These are phyloP conservation scores for Teratosphaeria epicoccoides DNA, from an alignment of 2,329 filamentous ascomycete species.

Conservation along the genomic window DNA sequence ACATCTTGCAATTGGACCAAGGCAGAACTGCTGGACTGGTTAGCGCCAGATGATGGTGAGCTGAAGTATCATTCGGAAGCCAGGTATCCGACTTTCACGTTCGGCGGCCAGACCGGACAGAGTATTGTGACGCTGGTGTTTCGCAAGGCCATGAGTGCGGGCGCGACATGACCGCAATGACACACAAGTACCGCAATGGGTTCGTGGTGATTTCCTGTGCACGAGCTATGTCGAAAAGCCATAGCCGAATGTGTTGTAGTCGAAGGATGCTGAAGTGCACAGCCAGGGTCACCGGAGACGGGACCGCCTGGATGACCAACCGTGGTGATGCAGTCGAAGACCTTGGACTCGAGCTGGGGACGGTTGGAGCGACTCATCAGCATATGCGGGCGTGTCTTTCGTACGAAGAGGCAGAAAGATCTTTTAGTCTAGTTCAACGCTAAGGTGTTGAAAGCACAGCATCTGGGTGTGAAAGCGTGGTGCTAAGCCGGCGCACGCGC, in stretches of 20 bases:
- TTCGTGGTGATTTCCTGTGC: too few relatives aligned
- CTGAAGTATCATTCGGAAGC: conserved; percentile 58
- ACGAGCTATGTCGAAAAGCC: neutral
- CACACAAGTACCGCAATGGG: neutral
- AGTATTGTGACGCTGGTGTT: conserved; percentile 64
- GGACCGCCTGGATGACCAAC: too few relatives aligned
- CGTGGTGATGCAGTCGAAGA: too few relatives aligned
- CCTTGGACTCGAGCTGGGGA: too few relatives aligned
- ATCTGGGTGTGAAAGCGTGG: neutral
- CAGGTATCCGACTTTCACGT: conserved; percentile 76
- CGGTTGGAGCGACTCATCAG: too few relatives aligned
- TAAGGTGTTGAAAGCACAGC: neutral
- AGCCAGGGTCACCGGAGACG: too few relatives aligned
- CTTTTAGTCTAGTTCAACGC: too few relatives aligned
- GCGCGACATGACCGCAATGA: neutral
- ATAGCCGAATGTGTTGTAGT: neutral
- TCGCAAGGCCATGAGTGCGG: neutral
- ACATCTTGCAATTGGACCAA: conserved; percentile 99
- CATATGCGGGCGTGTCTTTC: too few relatives aligned
- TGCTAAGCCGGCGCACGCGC: too few relatives aligned
- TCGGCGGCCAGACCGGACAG: conserved; percentile 79
- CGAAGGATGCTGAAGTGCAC: too few relatives aligned
- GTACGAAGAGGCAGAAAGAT: too few relatives aligned
- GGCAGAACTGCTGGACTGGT: conserved; percentile 71
- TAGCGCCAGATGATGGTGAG: conserved; percentile 41